Evolutionary conservation across 2,329 filamentous ascomycete species (phyloP).

Genomic region (Raffaelea albimanens): DNA sequence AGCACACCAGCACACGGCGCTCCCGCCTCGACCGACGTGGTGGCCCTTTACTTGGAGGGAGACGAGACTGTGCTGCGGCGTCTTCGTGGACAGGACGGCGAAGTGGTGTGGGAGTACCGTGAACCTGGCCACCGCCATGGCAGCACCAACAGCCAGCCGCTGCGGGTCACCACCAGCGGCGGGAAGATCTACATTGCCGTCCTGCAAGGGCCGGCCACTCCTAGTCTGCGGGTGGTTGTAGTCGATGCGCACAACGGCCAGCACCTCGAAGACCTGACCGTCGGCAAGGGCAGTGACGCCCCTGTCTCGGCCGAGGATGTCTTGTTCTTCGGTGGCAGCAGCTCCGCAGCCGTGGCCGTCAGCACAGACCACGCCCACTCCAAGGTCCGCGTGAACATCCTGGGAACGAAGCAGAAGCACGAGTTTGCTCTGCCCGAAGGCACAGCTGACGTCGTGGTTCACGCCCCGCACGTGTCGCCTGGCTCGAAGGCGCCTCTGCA

Average conservation of each 20-base stretch:
- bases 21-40: slow-evolving; percentile 18
- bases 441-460: slow-evolving; percentile 6
- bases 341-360: slow-evolving; percentile 65
- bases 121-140: slow-evolving; percentile 28
- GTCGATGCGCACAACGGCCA: slow-evolving; percentile 66
- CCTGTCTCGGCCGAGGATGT: slow-evolving; percentile 55
- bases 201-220: slow-evolving; percentile 62
- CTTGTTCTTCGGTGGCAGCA: slow-evolving; percentile 66
- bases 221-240: slow-evolving; percentile 66
- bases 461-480: slow-evolving; percentile 28
- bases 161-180: slow-evolving; percentile 62
- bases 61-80: slow-evolving; percentile 54
- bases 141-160: slow-evolving; percentile 56
- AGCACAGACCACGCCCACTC: slow-evolving; percentile 59
- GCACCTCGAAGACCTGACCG: slow-evolving; percentile 58
- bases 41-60: slow-evolving; percentile 4
- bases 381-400: slow-evolving; percentile 61
- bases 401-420: slow-evolving; percentile 49
- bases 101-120: slow-evolving; percentile 68
- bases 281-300: slow-evolving; percentile 46
- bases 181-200: slow-evolving; percentile 68
- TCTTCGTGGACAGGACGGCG: slow-evolving; percentile 63
- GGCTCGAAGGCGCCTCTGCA: slow-evolving; percentile 50
- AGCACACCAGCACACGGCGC: slow-evolving; percentile 29
- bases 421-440: slow-evolving; percentile 11